phyloP scores from a whole-genome alignment of 495 filamentous ascomycete species.

The Penicillium roqueforti region DNA sequence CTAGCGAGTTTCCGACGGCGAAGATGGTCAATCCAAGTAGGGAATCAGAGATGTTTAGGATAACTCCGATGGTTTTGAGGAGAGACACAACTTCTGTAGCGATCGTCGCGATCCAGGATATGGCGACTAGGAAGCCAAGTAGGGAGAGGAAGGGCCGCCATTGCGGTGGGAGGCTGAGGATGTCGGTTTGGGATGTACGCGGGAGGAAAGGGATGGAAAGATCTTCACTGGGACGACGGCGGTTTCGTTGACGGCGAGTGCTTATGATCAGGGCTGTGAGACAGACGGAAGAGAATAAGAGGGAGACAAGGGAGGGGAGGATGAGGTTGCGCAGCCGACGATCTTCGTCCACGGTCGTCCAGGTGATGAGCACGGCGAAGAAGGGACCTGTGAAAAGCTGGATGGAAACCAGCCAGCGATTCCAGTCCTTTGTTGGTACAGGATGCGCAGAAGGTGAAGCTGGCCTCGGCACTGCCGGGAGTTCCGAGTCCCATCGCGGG shows the following conservation, averaged over 20 bases:
- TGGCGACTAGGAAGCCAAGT: slow-evolving; percentile 84
- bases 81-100: slow-evolving; percentile 95
- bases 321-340: slow-evolving; percentile 50
- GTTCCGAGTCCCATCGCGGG: slow-evolving; percentile 41
- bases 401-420: slow-evolving; percentile 79
- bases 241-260: slow-evolving; percentile 42
- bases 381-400: slow-evolving; percentile 87
- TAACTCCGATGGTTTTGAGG: slow-evolving; percentile 89
- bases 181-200: slow-evolving; percentile 5
- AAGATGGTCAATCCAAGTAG: slow-evolving; percentile 95
- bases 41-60: slow-evolving; percentile 90
- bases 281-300: slow-evolving; percentile 64
- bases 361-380: slow-evolving; percentile 72
- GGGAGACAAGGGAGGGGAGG: slow-evolving; percentile 59
- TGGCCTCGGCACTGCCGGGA: slow-evolving; percentile 28
- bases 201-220: background rate
- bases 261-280: slow-evolving; percentile 59
- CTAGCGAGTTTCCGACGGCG: slow-evolving; percentile 91
- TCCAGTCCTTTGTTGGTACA: slow-evolving; percentile 58
- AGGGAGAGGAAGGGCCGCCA: slow-evolving; percentile 78
- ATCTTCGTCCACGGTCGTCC: slow-evolving; percentile 62
- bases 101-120: slow-evolving; percentile 95
- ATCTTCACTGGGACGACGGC: background rate
- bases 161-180: slow-evolving; percentile 48
- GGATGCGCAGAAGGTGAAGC: slow-evolving; percentile 16